Conservation (phyloP, 2,329 filamentous ascomycete species). For the Alternaria brassicicola region DNA sequence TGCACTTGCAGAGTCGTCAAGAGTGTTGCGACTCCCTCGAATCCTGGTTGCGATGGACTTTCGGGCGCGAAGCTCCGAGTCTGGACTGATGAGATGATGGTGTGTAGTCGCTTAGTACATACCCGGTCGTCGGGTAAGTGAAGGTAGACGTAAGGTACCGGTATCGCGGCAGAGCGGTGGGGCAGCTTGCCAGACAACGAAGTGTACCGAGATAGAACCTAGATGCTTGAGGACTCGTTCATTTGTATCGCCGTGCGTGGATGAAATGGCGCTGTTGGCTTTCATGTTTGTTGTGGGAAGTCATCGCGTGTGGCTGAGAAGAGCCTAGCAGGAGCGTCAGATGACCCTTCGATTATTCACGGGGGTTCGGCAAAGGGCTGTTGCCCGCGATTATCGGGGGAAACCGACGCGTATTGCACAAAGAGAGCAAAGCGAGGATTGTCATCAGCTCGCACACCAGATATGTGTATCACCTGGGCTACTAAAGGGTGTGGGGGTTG, state of each 20-base stretch:
- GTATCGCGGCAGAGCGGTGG: conserved; percentile 21
- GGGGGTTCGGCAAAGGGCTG: neutral
- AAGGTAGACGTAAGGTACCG: conserved; percentile 28
- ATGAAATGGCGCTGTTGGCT: conserved; percentile 23
- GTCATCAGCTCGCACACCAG: neutral
- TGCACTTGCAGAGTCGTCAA: neutral
- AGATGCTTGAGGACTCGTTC: neutral
- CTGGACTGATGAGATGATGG: conserved; percentile 9
- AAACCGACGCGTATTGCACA: conserved; percentile 1
- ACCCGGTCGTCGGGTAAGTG: conserved; percentile 29
- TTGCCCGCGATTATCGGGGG: neutral
- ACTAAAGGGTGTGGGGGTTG: neutral
- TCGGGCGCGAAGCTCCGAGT: conserved; percentile 1
- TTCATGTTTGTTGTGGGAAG: conserved; percentile 26
- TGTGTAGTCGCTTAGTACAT: conserved; percentile 21
- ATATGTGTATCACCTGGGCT: neutral
- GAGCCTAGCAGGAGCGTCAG: conserved; percentile 30
- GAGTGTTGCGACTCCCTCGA: neutral
- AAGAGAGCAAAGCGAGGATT: conserved; percentile 2
- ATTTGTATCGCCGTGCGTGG: conserved; percentile 10
- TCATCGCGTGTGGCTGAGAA: conserved; percentile 24
- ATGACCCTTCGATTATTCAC: conserved; percentile 26
- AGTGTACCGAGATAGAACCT: conserved; percentile 2
- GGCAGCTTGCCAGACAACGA: conserved; percentile 17
- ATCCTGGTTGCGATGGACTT: neutral